These are phyloP conservation scores for Sapria himalayana DNA, from an alignment of 345 rosid species.

Conservation along the genomic window DNA sequence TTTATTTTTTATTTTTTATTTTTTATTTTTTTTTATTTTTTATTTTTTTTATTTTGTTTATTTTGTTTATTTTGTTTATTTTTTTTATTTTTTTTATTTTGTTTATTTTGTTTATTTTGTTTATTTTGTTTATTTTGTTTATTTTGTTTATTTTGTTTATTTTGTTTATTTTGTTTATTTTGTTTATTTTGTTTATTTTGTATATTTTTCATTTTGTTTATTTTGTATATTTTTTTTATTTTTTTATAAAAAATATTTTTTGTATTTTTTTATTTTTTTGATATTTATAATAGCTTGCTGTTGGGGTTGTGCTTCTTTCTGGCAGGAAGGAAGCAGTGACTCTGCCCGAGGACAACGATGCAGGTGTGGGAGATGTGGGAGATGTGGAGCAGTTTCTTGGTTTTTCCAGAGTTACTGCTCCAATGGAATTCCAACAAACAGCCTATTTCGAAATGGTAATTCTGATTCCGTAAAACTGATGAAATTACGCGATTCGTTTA, in stretches of 20 bases:
- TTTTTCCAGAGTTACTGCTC: slow-evolving; percentile 15
- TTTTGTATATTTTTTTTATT: not conserved
- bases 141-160: no score
- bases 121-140: no score
- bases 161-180: no score
- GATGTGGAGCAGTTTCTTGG: slow-evolving; percentile 32
- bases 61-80: no score
- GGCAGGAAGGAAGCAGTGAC: slow-evolving; percentile 70
- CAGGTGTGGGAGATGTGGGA: slow-evolving; percentile 25
- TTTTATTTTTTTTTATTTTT: no score
- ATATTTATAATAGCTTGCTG: not conserved
- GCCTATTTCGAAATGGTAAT: slow-evolving; percentile 54
- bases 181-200: not conserved
- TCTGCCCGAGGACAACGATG: slow-evolving; percentile 34
- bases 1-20: no score
- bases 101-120: no score
- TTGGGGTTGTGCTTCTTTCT: slow-evolving; percentile 7
- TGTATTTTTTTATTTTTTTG: not conserved
- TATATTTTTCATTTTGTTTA: slow-evolving; percentile 4
- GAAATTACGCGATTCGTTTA: no score
- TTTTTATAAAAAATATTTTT: not conserved
- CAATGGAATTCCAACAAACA: slow-evolving; percentile 31
- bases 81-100: no score
- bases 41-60: no score
- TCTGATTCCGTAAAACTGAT: no score